A percentile compares a stretch with the other conserved stretches of the same genome.
Evolutionary conservation across 495 filamentous ascomycete genomes (phyloP).

Genomic region (Gamarada debralockiae): DNA sequence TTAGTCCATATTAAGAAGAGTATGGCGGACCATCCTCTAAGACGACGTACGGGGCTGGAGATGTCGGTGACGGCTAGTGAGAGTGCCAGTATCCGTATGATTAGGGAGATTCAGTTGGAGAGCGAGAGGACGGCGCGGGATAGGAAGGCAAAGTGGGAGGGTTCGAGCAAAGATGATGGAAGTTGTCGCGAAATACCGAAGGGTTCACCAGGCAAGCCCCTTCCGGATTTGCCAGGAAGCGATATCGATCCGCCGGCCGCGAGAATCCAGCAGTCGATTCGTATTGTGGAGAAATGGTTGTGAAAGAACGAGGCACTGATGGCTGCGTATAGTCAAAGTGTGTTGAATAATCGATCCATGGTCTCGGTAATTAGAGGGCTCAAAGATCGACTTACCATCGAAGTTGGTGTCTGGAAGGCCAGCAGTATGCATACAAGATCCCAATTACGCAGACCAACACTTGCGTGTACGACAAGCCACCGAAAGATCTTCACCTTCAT

Average conservation of each 20-base stretch:
- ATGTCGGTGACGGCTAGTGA: neutral
- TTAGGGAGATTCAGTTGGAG: neutral
- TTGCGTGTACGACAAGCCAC: neutral
- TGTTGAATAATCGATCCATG: neutral
- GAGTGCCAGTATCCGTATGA: neutral
- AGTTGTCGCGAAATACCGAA: neutral
- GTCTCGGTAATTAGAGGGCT: neutral
- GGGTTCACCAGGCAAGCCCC: neutral
- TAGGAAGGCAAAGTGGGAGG: neutral
- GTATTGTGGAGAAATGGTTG: neutral
- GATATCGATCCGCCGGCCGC: neutral
- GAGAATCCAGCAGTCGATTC: neutral
- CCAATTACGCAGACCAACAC: neutral
- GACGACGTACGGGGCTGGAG: neutral
- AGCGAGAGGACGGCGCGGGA: neutral
- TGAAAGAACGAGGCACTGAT: neutral
- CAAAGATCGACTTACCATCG: neutral
- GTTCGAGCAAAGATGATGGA: neutral
- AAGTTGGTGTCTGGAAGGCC: neutral
- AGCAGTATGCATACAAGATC: neutral
- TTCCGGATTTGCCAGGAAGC: neutral
- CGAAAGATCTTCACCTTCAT: neutral
- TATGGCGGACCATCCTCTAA: neutral
- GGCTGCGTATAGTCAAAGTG: neutral
- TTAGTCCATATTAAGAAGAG: slow-evolving; percentile 1